Conservation (phyloP, 2,329 filamentous ascomycete species). For the Thielaviopsis punctulata region DNA sequence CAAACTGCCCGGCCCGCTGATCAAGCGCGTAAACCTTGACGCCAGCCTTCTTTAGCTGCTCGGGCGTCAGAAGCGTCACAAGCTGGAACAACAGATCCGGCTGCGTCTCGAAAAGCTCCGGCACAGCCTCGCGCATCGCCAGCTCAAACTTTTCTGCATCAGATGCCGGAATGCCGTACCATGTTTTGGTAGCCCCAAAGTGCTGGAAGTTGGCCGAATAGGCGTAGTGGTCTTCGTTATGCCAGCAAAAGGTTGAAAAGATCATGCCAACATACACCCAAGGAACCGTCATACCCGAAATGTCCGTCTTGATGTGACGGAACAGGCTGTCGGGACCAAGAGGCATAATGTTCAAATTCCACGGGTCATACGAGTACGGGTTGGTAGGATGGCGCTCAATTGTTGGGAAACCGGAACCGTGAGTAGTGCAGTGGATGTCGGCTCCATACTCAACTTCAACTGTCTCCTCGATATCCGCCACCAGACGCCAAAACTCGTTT, state of each 20-base stretch:
- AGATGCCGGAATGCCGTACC: conserved; percentile 92
- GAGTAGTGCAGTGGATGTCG: conserved; percentile 94
- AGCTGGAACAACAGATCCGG: conserved; percentile 92
- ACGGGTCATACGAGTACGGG: conserved; percentile 73
- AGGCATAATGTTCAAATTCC: conserved; percentile 89
- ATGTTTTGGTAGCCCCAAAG: conserved; percentile 94
- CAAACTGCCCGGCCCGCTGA: conserved; percentile 86
- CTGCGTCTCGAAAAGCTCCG: conserved; percentile 91
- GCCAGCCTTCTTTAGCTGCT: conserved; percentile 81
- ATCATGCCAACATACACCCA: conserved; percentile 99
- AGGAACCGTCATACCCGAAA: conserved; percentile 97
- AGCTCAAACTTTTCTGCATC: conserved; percentile 90
- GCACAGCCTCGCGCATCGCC: conserved; percentile 88
- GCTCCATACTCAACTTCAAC: conserved; percentile 97
- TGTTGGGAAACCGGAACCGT: conserved; percentile 92
- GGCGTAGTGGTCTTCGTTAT: conserved; percentile 94
- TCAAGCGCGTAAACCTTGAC: conserved; percentile 91
- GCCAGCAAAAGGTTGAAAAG: conserved; percentile 98
- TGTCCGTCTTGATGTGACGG: conserved; percentile 92
- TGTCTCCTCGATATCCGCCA: conserved; percentile 83
- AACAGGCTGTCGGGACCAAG: conserved; percentile 85
- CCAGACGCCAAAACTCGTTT: conserved; percentile 88
- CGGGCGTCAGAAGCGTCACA: conserved; percentile 86
- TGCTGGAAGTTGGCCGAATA: conserved; percentile 98
- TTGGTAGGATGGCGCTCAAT: conserved; percentile 80